Evolutionary conservation across 1,284 basidiomycete genomes (phyloP), one percentile per base, ranked within the genome.

Genomic region (Tylopilus sp.): DNA sequence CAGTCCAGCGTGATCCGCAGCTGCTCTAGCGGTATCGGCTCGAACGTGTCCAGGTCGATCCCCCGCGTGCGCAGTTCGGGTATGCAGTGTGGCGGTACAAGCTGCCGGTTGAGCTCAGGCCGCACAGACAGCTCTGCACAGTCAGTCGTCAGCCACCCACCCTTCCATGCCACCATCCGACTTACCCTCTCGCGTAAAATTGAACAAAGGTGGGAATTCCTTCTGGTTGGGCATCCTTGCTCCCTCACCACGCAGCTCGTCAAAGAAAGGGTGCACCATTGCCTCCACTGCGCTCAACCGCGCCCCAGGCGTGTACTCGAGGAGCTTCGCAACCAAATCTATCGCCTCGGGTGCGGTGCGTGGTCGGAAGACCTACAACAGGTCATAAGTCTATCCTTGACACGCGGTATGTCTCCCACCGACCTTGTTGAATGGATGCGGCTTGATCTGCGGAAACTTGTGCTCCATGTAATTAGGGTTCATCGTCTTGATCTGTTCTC

Each of bases 401-500:
- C n/a, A n/a, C n/a, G n/a, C n/a, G n/a, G n/a, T n/a, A n/a, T n/a
- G n/a, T n/a, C n/a, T 19, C 19, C 3, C 15, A 54, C 46, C 38
- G 56, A 87, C 89, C 81, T 95, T 95, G 64, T 86, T 88, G 78
- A 95, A 95, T 1, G 92, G 92, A 67, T 97, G 92, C 33, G 95
- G 93, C 70, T 97, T 96, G 77, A 99, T 99, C 73, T 99, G 96
- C 8, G 96, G 96, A 79, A 99, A 99, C 73, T 98, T 98, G 84
- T 99, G 96, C 71, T 99, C 97, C 97, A 99, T 99, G 75, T 99
- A 99, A 75, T 96, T 96, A 44, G 97, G 96, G 74, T 99, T 99
- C 96, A 99, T 99, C 59, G 97, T 98, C 86, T 98, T 98, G 82
- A 99, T 99, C 73, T 99, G 97, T 69, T 99, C 97, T 60, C 96